Conservation (phyloP, 345 rosid genomes). For the Durio zibethinus region DNA sequence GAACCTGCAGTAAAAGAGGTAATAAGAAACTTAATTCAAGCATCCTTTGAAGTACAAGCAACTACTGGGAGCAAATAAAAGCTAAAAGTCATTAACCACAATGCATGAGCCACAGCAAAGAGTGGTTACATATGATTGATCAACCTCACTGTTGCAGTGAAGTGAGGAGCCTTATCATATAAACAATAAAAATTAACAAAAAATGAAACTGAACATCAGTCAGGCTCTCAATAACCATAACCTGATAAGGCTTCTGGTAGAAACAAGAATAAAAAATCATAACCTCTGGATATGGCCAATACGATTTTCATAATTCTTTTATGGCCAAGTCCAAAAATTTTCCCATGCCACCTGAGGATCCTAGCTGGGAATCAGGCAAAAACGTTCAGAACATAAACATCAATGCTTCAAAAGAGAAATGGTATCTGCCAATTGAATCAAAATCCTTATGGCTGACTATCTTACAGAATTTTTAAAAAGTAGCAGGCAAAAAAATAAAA, state of each 20-base stretch:
- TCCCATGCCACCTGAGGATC: not conserved
- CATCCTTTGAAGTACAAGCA: not conserved
- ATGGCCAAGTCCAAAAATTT: not conserved
- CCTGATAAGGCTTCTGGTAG: not conserved
- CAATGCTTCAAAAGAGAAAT: not conserved
- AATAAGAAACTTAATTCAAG: constrained; percentile 4
- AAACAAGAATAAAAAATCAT: not conserved
- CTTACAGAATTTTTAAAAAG: not conserved
- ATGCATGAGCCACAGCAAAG: constrained; percentile 40
- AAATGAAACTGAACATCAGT: constrained; percentile 2
- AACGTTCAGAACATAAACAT: not conserved
- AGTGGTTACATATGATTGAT: not conserved
- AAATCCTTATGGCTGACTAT: not conserved
- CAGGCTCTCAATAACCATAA: not conserved
- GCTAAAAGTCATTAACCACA: constrained; percentile 50
- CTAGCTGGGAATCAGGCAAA: not conserved
- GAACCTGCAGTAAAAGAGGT: constrained; percentile 39
- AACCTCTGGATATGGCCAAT: not conserved
- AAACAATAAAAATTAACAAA: not conserved
- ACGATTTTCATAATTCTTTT: not conserved
- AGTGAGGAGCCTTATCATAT: constrained; percentile 1
- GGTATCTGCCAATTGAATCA: not conserved
- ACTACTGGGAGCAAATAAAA: not conserved
- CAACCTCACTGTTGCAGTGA: constrained; percentile 2
- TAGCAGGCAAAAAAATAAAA: not conserved